Evolutionary conservation across 192 early-diverging fungal species (phyloP).

Genomic region (Coemansia aciculifera): DNA sequence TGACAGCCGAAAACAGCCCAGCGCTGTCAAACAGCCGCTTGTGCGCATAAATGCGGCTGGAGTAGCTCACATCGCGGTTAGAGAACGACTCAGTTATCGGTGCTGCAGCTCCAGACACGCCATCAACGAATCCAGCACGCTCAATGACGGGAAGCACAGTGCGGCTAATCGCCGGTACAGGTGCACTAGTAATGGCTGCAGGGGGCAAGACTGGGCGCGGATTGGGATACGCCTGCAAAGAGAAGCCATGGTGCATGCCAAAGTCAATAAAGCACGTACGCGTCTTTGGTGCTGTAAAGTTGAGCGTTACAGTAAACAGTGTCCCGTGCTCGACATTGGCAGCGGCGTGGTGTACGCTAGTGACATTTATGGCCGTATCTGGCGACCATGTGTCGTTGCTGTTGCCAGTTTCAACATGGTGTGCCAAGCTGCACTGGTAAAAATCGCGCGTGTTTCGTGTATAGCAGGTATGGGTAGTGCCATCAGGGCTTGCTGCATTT

Average conservation of each 20-base stretch:
- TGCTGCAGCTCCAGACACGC: constrained; percentile 13
- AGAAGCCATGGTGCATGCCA: constrained; percentile 38
- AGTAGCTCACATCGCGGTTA: constrained; percentile 34
- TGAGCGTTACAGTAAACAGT: constrained; percentile 32
- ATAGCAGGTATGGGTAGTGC: constrained; percentile 21
- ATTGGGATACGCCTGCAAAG: constrained; percentile 47
- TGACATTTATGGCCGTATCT: constrained; percentile 38
- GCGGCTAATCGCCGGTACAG: constrained; percentile 25
- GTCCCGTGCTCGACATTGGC: constrained; percentile 20
- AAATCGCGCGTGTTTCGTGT: constrained; percentile 38
- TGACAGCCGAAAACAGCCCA: constrained; percentile 25
- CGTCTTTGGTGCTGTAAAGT: constrained; percentile 43
- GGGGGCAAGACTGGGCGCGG: constrained; percentile 38
- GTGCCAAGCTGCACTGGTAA: constrained; percentile 32
- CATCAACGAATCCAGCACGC: constrained; percentile 34
- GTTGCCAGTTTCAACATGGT: background rate
- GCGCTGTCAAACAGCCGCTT: constrained; percentile 29
- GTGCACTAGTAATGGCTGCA: background rate
- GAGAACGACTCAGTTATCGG: constrained; percentile 22
- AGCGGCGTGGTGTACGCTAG: constrained; percentile 20
- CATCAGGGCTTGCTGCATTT: constrained; percentile 10
- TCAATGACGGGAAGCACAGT: constrained; percentile 42
- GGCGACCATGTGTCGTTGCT: constrained; percentile 22
- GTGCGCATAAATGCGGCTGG: constrained; percentile 42
- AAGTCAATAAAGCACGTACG: constrained; percentile 55